Evolutionary conservation across 805 yeast species (phyloP).

Genomic region (Cyberlindnera suaveolens): DNA sequence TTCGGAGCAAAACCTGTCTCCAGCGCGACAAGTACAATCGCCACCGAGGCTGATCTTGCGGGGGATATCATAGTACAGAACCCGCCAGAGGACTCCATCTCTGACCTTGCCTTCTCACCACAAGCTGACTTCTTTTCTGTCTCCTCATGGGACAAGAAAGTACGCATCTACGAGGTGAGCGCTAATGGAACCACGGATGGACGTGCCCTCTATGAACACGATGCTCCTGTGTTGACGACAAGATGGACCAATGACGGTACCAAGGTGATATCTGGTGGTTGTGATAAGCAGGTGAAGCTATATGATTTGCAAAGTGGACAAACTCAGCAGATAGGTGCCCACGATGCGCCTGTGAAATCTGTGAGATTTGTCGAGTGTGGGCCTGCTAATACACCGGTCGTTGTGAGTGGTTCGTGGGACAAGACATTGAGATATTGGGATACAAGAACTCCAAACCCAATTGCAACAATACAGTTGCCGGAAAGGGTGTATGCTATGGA

Average conservation of each 20-base stretch:
- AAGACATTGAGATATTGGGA: constrained; percentile 95
- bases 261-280: constrained; percentile 82
- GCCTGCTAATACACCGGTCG: constrained; percentile 67
- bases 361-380: constrained; percentile 81
- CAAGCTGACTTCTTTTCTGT: constrained; percentile 74
- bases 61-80: constrained; percentile 66
- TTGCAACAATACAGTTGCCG: constrained; percentile 76
- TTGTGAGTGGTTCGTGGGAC: constrained; percentile 96
- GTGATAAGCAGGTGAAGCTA: constrained; percentile 80
- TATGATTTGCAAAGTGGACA: constrained; percentile 83
- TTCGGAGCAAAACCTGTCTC: constrained; percentile 22
- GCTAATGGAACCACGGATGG: constrained; percentile 77
- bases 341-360: constrained; percentile 70
- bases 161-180: constrained; percentile 82
- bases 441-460: constrained; percentile 74
- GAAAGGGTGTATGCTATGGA: constrained; percentile 93
- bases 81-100: constrained; percentile 88
- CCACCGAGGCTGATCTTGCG: constrained; percentile 41
- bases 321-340: constrained; percentile 76
- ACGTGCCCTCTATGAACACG: constrained; percentile 83
- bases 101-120: constrained; percentile 82
- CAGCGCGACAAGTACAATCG: constrained; percentile 18
- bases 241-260: constrained; percentile 87
- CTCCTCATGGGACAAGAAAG: constrained; percentile 93
- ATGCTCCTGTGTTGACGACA: constrained; percentile 77